These are phyloP conservation scores for Candida verbasci DNA, from an alignment of 805 yeast species.

Conservation along the genomic window DNA sequence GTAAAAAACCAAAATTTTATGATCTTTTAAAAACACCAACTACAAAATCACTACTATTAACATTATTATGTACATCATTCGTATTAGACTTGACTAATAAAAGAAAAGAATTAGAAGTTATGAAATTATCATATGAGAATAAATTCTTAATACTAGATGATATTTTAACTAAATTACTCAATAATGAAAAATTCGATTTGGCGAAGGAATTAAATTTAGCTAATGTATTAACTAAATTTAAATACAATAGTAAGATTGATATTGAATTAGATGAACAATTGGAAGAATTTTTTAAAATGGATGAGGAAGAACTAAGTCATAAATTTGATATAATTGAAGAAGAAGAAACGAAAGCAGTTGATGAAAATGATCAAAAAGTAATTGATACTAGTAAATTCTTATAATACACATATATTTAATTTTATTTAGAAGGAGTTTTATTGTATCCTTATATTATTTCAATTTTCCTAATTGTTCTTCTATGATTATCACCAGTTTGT, in stretches of 20 bases:
- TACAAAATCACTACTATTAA: slow-evolving; percentile 33
- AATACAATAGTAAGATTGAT: slow-evolving; percentile 28
- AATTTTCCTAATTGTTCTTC: slow-evolving; percentile 49
- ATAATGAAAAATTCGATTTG: slow-evolving; percentile 38
- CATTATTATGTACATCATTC: slow-evolving; percentile 39
- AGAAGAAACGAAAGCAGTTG: neutral
- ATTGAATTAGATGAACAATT: slow-evolving; percentile 37
- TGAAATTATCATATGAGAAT: slow-evolving; percentile 35
- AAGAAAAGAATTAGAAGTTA: slow-evolving; percentile 39
- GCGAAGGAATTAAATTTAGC: slow-evolving; percentile 36
- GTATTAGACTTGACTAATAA: slow-evolving; percentile 46
- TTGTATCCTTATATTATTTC: slow-evolving; percentile 10
- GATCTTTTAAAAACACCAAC: slow-evolving; percentile 31
- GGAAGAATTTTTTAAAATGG: slow-evolving; percentile 29
- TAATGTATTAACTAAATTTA: slow-evolving; percentile 38
- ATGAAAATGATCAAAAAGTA: neutral
- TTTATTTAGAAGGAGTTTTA: no score
- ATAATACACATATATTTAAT: no score
- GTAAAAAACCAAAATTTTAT: slow-evolving; percentile 18
- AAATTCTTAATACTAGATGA: slow-evolving; percentile 31
- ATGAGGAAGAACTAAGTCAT: slow-evolving; percentile 17
- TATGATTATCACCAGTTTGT: slow-evolving; percentile 67
- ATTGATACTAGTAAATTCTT: slow-evolving; percentile 11
- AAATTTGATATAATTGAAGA: neutral
- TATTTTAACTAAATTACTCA: slow-evolving; percentile 22